Evolutionary conservation across 345 rosid species (phyloP), one percentile per base, ranked within the genome.

Genomic region (thale cress (Arabidopsis thaliana)): DNA sequence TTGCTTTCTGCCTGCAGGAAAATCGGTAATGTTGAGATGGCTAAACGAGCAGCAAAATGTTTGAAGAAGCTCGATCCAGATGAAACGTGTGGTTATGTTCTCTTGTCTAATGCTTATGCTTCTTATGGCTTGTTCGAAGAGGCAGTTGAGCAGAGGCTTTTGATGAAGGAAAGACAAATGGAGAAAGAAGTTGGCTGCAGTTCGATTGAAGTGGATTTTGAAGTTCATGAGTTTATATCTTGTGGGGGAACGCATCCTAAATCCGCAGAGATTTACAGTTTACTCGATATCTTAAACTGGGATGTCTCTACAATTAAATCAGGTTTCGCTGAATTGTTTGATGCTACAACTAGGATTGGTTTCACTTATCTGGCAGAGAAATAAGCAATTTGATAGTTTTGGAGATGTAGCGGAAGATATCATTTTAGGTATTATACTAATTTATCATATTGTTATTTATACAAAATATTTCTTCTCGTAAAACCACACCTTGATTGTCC

Each of bases 141-240:
- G 65, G 93, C 97, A 9, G 53, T 84, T 58, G 71, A 64, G 76
- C 85, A 83, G 66, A 91, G 96, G 69, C 14, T 72, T 81, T 72
- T 66, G 53, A 81, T 91, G 90, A 88, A 86, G 77, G 84, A 76
- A 74, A 85, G 75, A 59, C 67, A 75, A 40, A 65, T 84, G 60
- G 85, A 84, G 76, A 91, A 87, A 76, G 85, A 83, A 74, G 90
- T 88, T 8, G 97, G 92, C 16, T 85, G 89, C 75, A 91, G 97
- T 78, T 86, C 73, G 65, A 90, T 87, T 66, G 97, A 94, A 80
- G 85, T 91, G 32, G 76, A 83, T 58, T 87, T 87, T 0, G 86
- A 91, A 70, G 87, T 91, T 79, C 89, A 88, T 23, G 97, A 91
- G 83, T 91, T 94, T 71, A 77, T 90, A 30, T 84, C 96, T 7